phyloP scores from a whole-genome alignment of 495 filamentous ascomycete genomes.

The Penicillium antarcticum region DNA sequence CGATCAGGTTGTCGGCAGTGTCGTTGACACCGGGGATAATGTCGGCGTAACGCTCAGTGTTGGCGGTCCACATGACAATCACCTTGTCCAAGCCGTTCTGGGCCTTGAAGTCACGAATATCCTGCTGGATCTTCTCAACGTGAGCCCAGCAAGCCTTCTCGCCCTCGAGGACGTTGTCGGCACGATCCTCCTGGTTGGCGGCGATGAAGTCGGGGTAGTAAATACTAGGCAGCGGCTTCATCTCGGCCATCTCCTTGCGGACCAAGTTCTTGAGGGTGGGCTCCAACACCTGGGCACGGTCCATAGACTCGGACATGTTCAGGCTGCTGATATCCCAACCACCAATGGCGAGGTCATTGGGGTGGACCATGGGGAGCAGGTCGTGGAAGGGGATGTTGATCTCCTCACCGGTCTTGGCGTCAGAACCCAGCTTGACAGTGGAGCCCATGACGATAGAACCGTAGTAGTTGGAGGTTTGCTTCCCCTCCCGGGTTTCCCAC shows the following conservation, averaged over 20 bases:
- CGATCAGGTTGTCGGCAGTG: conserved; percentile 89
- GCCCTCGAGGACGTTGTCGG: conserved; percentile 85
- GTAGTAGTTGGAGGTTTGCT: conserved; percentile 89
- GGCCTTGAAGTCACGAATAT: conserved; percentile 94
- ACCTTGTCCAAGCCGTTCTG: conserved; percentile 87
- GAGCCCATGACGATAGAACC: conserved; percentile 96
- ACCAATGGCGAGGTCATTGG: conserved; percentile 91
- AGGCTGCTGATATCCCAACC: conserved; percentile 96
- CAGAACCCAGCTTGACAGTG: conserved; percentile 91
- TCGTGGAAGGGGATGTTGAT: conserved; percentile 96
- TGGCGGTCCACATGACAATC: conserved; percentile 97
- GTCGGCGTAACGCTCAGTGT: conserved; percentile 95
- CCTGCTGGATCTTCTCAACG: conserved; percentile 89
- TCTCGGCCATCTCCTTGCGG: conserved; percentile 84
- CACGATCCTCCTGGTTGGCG: conserved; percentile 95
- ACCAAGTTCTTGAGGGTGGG: conserved; percentile 85
- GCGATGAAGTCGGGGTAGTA: conserved; percentile 99
- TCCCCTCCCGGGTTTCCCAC: conserved; percentile 93
- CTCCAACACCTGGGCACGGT: conserved; percentile 91
- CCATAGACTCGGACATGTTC: conserved; percentile 90
- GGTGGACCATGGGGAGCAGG: conserved; percentile 94
- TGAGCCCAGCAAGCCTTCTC: conserved; percentile 80
- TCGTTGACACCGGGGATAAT: conserved; percentile 89
- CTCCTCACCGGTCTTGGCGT: conserved; percentile 79
- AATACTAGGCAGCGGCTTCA: conserved; percentile 89